These are phyloP conservation scores for Leccinum ochraceum DNA, from an alignment of 768 basidiomycete genomes.

Conservation along the genomic window DNA sequence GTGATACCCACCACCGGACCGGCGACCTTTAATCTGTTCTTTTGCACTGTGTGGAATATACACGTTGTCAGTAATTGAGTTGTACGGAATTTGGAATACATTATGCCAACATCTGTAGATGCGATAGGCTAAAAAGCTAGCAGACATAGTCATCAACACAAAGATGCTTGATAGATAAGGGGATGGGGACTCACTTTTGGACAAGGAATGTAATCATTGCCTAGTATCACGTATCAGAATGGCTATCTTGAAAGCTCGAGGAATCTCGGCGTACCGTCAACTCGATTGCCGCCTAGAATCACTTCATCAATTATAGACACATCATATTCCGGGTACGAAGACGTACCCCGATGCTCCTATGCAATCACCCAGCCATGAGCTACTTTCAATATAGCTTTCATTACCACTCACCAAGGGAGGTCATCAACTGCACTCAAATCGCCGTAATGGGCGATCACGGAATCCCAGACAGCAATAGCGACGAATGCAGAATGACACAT, in stretches of 20 bases:
- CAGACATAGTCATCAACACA: neutral
- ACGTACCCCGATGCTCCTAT: conserved; percentile 28
- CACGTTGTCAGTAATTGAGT: neutral
- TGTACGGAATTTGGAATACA: neutral
- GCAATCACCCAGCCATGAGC: neutral
- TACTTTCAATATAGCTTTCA: neutral
- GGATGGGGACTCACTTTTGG: conserved; percentile 15
- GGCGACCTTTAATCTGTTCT: conserved; percentile 12
- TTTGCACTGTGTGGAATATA: conserved; percentile 12
- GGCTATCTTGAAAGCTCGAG: neutral
- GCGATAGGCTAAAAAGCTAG: conserved; percentile 28
- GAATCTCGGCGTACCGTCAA: conserved; percentile 18
- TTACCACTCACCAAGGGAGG: conserved; percentile 24
- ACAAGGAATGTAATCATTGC: conserved; percentile 26
- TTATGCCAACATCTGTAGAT: conserved; percentile 23
- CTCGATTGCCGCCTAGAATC: conserved; percentile 17
- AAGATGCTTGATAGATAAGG: neutral
- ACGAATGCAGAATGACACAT: conserved; percentile 26
- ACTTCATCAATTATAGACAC: neutral
- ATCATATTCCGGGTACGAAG: neutral
- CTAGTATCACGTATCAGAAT: conserved; percentile 8
- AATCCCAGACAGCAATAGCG: conserved; percentile 25
- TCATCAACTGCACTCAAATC: conserved; percentile 6
- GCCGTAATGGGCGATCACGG: conserved; percentile 23
- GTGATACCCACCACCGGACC: conserved; percentile 16